Conservation (phyloP, 2,329 filamentous ascomycete species). For the Sordariomycetes sp. region DNA sequence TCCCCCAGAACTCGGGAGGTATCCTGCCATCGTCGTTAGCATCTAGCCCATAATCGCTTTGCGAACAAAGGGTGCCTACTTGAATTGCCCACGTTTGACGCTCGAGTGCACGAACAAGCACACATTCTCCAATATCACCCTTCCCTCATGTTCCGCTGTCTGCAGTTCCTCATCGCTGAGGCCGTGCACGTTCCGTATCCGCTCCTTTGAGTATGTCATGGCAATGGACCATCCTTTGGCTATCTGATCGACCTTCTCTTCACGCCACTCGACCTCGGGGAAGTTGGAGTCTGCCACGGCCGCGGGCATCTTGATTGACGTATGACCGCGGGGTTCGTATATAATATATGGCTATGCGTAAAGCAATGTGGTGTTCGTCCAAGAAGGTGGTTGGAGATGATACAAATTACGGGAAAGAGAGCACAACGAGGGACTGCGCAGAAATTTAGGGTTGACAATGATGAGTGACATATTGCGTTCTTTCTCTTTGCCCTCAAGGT, state of each 20-base stretch:
- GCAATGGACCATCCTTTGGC: slow-evolving; percentile 27
- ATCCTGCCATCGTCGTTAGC: too few relatives aligned
- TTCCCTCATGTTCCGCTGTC: slow-evolving; percentile 19
- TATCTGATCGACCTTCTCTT: slow-evolving; percentile 22
- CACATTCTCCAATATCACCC: slow-evolving; percentile 25
- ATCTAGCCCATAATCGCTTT: background rate
- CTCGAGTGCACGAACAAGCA: slow-evolving; percentile 30
- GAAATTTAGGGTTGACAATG: too few relatives aligned
- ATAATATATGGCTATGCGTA: too few relatives aligned
- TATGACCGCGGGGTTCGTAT: too few relatives aligned
- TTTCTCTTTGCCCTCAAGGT: too few relatives aligned
- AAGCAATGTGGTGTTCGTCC: too few relatives aligned
- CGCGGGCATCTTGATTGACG: background rate
- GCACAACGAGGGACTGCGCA: too few relatives aligned
- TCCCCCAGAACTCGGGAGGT: slow-evolving; percentile 26
- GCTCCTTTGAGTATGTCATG: slow-evolving; percentile 23
- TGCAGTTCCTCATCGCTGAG: slow-evolving; percentile 22
- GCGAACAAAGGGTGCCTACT: slow-evolving; percentile 11
- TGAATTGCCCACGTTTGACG: slow-evolving; percentile 25
- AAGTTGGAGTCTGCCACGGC: slow-evolving; percentile 1
- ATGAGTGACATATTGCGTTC: too few relatives aligned
- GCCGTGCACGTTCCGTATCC: slow-evolving; percentile 20
- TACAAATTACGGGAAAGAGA: too few relatives aligned
- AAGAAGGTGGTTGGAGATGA: too few relatives aligned
- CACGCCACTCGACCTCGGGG: slow-evolving; percentile 6